Evolutionary conservation across 2,329 filamentous ascomycete species (phyloP).

Genomic region (Aspergillus eucalypticola): DNA sequence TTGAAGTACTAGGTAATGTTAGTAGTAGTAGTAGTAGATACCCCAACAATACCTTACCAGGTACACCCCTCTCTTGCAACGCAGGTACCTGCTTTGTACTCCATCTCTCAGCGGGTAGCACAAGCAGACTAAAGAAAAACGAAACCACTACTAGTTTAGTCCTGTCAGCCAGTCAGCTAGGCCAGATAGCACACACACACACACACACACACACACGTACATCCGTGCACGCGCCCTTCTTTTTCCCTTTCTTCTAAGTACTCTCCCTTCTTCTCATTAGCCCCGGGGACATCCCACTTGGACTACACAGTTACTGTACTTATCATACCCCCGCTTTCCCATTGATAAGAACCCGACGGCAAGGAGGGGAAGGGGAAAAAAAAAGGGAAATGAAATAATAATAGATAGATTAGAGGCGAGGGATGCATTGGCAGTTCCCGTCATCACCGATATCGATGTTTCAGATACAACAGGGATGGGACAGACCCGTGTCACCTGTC

Average conservation of each 20-base stretch:
- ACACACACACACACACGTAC: too few species aligned
- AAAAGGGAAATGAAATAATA: not conserved
- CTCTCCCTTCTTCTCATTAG: not conserved
- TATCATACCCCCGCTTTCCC: conserved; percentile 1
- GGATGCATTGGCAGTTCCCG: not conserved
- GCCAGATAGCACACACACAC: too few species aligned
- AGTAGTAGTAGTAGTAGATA: not conserved
- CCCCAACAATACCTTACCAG: not conserved
- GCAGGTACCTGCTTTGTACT: conserved; percentile 10
- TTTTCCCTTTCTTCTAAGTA: not conserved
- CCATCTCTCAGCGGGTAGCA: not conserved
- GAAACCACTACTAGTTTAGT: too few species aligned
- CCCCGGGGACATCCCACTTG: not conserved
- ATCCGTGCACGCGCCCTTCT: not conserved
- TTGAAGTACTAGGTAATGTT: too few species aligned
- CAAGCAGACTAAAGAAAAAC: not conserved
- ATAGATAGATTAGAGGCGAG: not conserved
- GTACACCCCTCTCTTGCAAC: conserved; percentile 1
- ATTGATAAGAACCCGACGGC: conserved; percentile 1
- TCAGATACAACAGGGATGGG: conserved; percentile 1
- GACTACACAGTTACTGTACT: not conserved
- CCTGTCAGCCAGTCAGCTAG: too few species aligned
- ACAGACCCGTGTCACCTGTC: not conserved
- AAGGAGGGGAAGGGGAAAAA: not conserved
- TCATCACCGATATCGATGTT: not conserved